Percentiles rank a stretch among this genome's conserved stretches.
Conservation (phyloP, 139 green algal genomes). For the Parachlorella kessleri region DNA sequence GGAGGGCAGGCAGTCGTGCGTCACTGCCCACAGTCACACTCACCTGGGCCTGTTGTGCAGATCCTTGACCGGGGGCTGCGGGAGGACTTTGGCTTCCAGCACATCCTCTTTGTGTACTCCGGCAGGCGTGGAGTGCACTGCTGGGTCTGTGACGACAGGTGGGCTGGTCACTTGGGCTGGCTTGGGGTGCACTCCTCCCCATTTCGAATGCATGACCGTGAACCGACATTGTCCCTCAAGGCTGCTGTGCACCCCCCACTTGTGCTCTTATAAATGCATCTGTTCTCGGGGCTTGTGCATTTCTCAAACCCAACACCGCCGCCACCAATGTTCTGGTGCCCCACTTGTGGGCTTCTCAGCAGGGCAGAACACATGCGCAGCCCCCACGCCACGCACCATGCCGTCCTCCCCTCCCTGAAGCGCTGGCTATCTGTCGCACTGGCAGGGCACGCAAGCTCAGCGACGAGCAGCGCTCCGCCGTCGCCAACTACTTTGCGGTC, state of each 20-base stretch:
- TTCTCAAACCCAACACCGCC: too few relatives aligned
- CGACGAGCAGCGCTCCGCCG: slow-evolving; percentile 83
- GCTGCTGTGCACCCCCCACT: not conserved
- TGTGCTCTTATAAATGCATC: not conserved
- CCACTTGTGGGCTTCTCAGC: too few relatives aligned
- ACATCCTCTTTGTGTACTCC: slow-evolving; percentile 98
- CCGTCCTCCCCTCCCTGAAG: too few relatives aligned
- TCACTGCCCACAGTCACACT: too few relatives aligned
- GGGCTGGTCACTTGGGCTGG: slow-evolving; percentile 9
- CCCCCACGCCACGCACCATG: too few relatives aligned
- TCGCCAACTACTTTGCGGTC: slow-evolving; percentile 90
- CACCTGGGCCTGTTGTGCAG: slow-evolving; percentile 38
- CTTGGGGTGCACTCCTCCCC: too few relatives aligned
- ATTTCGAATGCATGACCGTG: not conserved
- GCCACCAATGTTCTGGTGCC: too few relatives aligned
- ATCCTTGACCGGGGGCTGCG: slow-evolving; percentile 84
- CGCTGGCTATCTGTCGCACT: too few relatives aligned
- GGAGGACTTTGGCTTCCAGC: slow-evolving; percentile 96
- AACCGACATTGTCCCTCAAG: not conserved
- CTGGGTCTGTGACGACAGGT: slow-evolving; percentile 96
- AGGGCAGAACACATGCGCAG: too few relatives aligned
- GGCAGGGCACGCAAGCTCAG: slow-evolving; percentile 77
- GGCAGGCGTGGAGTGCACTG: slow-evolving; percentile 94
- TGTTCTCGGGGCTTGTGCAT: too few relatives aligned
- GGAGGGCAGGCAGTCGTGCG: too few relatives aligned